A percentile compares a stretch with the other conserved stretches of the same genome.
Conservation (phyloP, 2,329 filamentous ascomycete genomes). For the Ceratocystis ficicola region DNA sequence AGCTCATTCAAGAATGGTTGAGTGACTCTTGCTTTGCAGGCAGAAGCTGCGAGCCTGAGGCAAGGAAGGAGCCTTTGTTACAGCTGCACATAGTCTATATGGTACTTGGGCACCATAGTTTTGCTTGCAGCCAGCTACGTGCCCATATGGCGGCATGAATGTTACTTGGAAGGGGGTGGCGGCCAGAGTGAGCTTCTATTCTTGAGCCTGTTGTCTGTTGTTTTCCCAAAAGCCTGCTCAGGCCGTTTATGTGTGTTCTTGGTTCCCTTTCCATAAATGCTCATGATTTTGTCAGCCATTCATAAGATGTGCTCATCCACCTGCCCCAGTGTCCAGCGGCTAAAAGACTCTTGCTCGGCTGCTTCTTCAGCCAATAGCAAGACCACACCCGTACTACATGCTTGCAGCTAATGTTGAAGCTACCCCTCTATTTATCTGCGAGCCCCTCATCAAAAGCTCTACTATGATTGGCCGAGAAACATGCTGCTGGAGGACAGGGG, state of each 20-base stretch:
- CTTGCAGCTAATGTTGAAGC: neutral
- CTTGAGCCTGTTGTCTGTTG: neutral
- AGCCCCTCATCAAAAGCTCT: neutral
- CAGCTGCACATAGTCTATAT: neutral
- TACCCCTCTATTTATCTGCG: neutral
- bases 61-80: neutral
- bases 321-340: neutral
- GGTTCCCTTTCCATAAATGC: neutral
- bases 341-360: neutral
- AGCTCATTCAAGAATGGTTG: neutral
- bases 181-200: neutral
- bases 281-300: neutral
- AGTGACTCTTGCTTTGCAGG: neutral
- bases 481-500: neutral
- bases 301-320: neutral
- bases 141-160: neutral
- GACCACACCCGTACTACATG: neutral
- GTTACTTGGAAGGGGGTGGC: neutral
- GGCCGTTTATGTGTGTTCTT: neutral
- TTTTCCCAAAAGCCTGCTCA: neutral
- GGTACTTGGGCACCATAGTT: neutral
- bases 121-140: neutral
- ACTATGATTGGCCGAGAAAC: neutral
- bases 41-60: neutral
- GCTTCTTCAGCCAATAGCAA: constrained; percentile 5